Percentiles rank a stretch among this genome's conserved stretches.
These are phyloP conservation scores for Cymbopogon flexuosus DNA, from an alignment of 202 grass and related monocot genomes.

Conservation along the genomic window DNA sequence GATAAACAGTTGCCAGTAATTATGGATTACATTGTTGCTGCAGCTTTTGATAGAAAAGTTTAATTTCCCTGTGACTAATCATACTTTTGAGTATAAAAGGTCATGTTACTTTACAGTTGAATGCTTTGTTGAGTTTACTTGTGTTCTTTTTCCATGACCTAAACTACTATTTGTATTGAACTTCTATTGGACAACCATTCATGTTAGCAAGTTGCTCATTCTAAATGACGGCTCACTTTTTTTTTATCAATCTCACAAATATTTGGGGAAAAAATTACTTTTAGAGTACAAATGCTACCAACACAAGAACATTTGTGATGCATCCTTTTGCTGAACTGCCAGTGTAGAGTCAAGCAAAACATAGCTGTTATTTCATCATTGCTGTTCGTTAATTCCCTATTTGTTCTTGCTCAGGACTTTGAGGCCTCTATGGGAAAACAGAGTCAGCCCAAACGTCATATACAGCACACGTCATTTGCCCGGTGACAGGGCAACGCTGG, in stretches of 20 bases:
- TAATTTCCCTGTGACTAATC: not conserved
- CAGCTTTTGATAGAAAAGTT: not conserved
- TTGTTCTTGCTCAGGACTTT: slow-evolving; percentile 49
- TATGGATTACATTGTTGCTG: not conserved
- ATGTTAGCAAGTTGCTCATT: not conserved
- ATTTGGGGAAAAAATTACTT: not conserved
- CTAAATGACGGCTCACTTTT: not conserved
- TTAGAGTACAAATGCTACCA: not conserved
- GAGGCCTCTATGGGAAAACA: slow-evolving; percentile 74
- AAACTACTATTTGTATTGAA: slow-evolving; percentile 1
- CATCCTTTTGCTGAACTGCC: not conserved
- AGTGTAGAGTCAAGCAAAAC: not conserved
- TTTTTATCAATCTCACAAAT: not conserved
- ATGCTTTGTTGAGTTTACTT: not conserved
- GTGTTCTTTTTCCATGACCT: not conserved
- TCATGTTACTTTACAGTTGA: slow-evolving; percentile 20
- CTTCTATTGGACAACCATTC: not conserved
- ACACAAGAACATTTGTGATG: not conserved
- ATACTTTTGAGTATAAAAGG: not conserved
- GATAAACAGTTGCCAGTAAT: not conserved
- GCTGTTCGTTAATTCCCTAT: not conserved
- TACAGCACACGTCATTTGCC: slow-evolving; percentile 63
- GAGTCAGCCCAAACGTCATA: slow-evolving; percentile 89
- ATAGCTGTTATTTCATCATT: not conserved
- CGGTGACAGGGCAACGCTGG: slow-evolving; percentile 50